phyloP scores from a whole-genome alignment of 2,329 filamentous ascomycete genomes.

The Hymenotorrendiella dingleyae region DNA sequence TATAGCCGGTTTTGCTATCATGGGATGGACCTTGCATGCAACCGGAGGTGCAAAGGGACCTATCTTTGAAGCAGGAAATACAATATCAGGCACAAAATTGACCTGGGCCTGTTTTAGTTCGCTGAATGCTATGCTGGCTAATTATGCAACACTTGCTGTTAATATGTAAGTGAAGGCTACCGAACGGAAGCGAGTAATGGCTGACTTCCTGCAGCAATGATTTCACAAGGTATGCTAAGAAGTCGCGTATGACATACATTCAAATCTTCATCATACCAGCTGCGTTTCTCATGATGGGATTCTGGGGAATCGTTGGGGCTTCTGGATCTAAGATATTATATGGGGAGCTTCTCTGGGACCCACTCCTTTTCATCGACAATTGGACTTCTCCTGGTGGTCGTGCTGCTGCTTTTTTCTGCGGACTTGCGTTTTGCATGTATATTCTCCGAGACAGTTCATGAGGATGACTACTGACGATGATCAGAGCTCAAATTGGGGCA shows the following conservation, averaged over 20 bases:
- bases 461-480: too few species aligned
- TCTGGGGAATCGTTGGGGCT: constrained; percentile 28
- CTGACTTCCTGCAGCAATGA: constrained; percentile 23
- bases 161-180: constrained; percentile 18
- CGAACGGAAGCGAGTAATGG: constrained; percentile 20
- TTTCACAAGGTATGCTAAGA: constrained; percentile 9
- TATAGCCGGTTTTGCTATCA: background rate
- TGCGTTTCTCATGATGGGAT: constrained; percentile 22
- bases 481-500: constrained; percentile 32
- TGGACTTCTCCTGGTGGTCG: constrained; percentile 25
- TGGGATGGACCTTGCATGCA: too few species aligned
- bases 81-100: too few species aligned
- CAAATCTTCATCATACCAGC: constrained; percentile 26
- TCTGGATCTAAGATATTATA: constrained; percentile 30
- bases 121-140: background rate
- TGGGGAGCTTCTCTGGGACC: constrained; percentile 30
- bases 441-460: too few species aligned
- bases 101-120: background rate
- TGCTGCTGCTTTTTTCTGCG: constrained; percentile 30
- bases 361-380: constrained; percentile 19
- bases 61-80: too few species aligned
- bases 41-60: too few species aligned
- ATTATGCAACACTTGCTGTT: constrained; percentile 14
- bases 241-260: constrained; percentile 19
- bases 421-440: constrained; percentile 27